phyloP scores from a whole-genome alignment of 345 rosid species.

The Ceriops zippeliana region DNA sequence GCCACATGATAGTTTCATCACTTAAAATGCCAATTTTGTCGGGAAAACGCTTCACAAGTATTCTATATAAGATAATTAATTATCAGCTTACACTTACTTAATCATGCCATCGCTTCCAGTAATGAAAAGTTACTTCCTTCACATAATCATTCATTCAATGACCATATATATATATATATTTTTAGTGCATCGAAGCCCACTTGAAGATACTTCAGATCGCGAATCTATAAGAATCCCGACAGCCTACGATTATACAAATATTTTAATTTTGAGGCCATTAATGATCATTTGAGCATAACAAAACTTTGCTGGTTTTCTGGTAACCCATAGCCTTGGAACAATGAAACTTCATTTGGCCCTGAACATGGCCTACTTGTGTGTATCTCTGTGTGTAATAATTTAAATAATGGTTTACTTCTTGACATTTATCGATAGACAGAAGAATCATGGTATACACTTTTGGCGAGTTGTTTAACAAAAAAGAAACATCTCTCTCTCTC shows the following conservation, averaged over 20 bases:
- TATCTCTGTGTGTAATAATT: no score
- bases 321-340: constrained; percentile 22
- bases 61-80: not conserved
- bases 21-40: constrained; percentile 17
- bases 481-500: no score
- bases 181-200: constrained; percentile 12
- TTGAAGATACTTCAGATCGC: constrained; percentile 3
- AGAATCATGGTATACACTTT: no score
- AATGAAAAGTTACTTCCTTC: constrained; percentile 31
- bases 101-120: constrained; percentile 28
- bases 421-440: no score
- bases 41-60: not conserved
- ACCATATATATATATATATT: not conserved
- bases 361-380: constrained; percentile 41
- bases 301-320: not conserved
- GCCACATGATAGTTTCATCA: constrained; percentile 27
- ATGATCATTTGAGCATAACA: constrained; percentile 9
- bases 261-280: not conserved
- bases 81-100: constrained; percentile 1
- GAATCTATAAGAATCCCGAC: constrained; percentile 23
- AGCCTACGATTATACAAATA: not conserved
- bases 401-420: no score
- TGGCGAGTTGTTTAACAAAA: no score
- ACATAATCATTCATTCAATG: constrained; percentile 11
- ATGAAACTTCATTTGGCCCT: not conserved